phyloP scores from a whole-genome alignment of 768 basidiomycete species.

The Saitozyma podzolica region DNA sequence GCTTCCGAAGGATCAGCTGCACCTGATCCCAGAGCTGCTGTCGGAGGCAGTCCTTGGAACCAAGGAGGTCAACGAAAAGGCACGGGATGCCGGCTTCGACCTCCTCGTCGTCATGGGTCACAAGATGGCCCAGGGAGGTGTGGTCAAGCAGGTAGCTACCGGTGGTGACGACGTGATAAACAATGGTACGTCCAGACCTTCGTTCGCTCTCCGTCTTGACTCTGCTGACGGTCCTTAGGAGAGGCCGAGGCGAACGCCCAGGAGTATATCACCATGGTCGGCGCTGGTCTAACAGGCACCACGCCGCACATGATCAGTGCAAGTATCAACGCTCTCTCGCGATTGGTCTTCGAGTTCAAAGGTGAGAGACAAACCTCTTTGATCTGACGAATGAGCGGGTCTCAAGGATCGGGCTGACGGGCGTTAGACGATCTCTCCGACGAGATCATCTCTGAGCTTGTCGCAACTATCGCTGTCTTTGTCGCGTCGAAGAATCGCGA shows the following conservation, averaged over 20 bases:
- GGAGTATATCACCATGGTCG: conserved; percentile 95
- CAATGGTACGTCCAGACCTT: conserved; percentile 22
- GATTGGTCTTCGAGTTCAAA: conserved; percentile 94
- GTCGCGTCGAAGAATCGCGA: conserved; percentile 87
- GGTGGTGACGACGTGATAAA: conserved; percentile 55
- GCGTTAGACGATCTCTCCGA: conserved; percentile 65
- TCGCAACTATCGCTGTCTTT: conserved; percentile 84
- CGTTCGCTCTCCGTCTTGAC: conserved; percentile 6
- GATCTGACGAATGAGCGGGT: background rate
- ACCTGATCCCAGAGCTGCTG: conserved; percentile 82
- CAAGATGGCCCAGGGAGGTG: conserved; percentile 85
- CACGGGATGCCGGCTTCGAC: conserved; percentile 84
- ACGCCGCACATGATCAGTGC: conserved; percentile 99
- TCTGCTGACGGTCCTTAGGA: background rate
- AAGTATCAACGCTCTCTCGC: conserved; percentile 87
- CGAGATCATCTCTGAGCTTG: conserved; percentile 76
- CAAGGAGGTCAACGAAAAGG: conserved; percentile 94
- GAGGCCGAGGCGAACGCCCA: conserved; percentile 65
- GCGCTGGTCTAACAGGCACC: conserved; percentile 87
- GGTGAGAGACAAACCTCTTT: conserved; percentile 57
- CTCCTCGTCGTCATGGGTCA: conserved; percentile 84
- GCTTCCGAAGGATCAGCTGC: conserved; percentile 70
- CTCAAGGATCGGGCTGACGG: background rate
- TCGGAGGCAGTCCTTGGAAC: conserved; percentile 93
- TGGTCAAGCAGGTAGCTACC: conserved; percentile 65